Evolutionary conservation across 768 basidiomycete species (phyloP).

Genomic region (Kwoniella newhampshirensis): DNA sequence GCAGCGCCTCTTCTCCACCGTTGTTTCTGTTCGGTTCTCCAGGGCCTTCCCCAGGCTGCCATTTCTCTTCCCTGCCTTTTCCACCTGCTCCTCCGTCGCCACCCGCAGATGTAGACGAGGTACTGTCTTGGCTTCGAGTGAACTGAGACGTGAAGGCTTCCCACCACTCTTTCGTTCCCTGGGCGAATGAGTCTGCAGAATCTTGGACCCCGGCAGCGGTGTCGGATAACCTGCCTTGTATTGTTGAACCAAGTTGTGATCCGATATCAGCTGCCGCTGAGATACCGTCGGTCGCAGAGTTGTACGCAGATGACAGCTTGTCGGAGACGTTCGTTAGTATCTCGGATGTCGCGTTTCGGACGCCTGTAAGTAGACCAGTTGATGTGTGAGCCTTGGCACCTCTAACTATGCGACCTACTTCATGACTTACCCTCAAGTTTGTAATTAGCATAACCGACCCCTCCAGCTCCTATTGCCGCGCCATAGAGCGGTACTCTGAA

Average conservation of each 20-base stretch:
- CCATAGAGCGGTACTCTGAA: slow-evolving; percentile 86
- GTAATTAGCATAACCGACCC: slow-evolving; percentile 91
- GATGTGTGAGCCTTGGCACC: not conserved
- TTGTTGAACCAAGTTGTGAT: slow-evolving; percentile 71
- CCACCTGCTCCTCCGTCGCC: not conserved
- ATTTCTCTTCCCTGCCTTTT: slow-evolving; percentile 23
- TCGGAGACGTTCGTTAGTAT: slow-evolving; percentile 61
- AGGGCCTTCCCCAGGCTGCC: slow-evolving; percentile 46
- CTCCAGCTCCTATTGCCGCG: slow-evolving; percentile 84
- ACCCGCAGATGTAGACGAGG: too few relatives aligned
- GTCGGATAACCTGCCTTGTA: slow-evolving; percentile 57
- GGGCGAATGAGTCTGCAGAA: slow-evolving; percentile 32
- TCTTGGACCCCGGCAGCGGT: slow-evolving; percentile 33
- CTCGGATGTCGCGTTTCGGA: slow-evolving; percentile 72
- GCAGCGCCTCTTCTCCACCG: slow-evolving; percentile 30
- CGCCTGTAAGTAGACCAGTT: slow-evolving; percentile 28
- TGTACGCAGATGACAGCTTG: slow-evolving; percentile 36
- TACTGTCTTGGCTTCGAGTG: not conserved
- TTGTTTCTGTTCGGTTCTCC: slow-evolving; percentile 34
- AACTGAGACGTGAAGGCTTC: slow-evolving; percentile 34
- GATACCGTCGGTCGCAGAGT: slow-evolving; percentile 32
- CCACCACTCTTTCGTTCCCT: slow-evolving; percentile 51
- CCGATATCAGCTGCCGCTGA: slow-evolving; percentile 58
- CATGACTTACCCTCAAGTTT: slow-evolving; percentile 79
- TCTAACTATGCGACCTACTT: not conserved